A percentile compares a stretch with the other conserved stretches of the same genome.
Evolutionary conservation across 805 yeast genomes (phyloP).

Genomic region (Wickerhamiella musiphila): DNA sequence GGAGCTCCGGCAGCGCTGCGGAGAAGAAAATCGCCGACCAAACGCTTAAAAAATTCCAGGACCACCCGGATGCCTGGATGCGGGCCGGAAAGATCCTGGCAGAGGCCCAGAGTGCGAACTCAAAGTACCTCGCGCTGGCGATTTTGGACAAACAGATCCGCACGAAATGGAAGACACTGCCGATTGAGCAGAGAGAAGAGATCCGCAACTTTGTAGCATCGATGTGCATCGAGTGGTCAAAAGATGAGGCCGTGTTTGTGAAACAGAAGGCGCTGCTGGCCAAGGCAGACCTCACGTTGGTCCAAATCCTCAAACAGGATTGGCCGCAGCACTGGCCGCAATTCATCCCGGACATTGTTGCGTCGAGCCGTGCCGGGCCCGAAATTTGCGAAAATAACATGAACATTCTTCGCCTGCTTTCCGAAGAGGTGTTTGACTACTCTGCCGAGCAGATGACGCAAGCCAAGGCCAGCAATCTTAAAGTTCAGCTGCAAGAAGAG

Average conservation of each 20-base stretch:
- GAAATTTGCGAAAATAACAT: conserved; percentile 96
- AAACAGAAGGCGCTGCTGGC: conserved; percentile 69
- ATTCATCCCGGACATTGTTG: conserved; percentile 83
- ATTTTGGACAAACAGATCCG: conserved; percentile 79
- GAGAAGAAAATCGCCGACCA: conserved; percentile 28
- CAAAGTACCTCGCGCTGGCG: conserved; percentile 82
- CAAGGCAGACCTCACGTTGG: conserved; percentile 86
- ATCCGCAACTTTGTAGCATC: conserved; percentile 86
- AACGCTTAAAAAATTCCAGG: conserved; percentile 46
- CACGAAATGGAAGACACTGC: conserved; percentile 85
- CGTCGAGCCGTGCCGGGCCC: conserved; percentile 64
- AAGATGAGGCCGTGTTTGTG: conserved; percentile 54
- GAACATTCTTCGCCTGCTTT: conserved; percentile 72
- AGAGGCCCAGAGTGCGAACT: conserved; percentile 58
- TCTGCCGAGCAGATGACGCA: conserved; percentile 95
- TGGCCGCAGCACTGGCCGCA: conserved; percentile 99
- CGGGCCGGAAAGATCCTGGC: conserved; percentile 80
- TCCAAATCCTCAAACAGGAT: conserved; percentile 88
- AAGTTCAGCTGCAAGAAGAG: conserved; percentile 70
- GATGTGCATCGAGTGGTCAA: conserved; percentile 84
- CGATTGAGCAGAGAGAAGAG: conserved; percentile 76
- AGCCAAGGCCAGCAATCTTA: conserved; percentile 74
- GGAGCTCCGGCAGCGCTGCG: conserved; percentile 41
- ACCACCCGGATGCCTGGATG: conserved; percentile 91
- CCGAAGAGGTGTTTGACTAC: conserved; percentile 92